phyloP scores from a whole-genome alignment of 805 yeast species.

The Pichia deserticola region DNA sequence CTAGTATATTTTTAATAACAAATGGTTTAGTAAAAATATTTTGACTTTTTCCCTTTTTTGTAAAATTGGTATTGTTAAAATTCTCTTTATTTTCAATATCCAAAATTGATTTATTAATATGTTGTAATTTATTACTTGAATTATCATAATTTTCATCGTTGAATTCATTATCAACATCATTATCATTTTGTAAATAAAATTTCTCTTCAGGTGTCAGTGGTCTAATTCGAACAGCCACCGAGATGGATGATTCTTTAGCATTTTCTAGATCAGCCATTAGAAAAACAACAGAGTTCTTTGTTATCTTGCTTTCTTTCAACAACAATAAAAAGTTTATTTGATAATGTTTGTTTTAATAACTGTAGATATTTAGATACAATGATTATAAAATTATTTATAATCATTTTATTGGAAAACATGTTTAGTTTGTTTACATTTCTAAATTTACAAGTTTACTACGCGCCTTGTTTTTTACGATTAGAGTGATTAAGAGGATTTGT shows the following conservation, averaged over 20 bases:
- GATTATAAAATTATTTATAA: no score
- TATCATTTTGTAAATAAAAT: slow-evolving; percentile 12
- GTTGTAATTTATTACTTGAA: no score
- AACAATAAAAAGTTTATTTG: no score
- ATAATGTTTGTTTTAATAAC: no score
- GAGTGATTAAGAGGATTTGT: no score
- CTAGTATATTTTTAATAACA: slow-evolving; percentile 58
- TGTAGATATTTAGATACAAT: no score
- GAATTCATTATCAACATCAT: not conserved
- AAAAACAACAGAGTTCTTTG: no score
- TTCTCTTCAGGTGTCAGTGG: slow-evolving; percentile 66
- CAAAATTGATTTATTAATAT: no score
- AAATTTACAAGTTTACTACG: not conserved
- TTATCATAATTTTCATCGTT: not conserved
- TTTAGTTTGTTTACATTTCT: not conserved
- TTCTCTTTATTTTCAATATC: not conserved
- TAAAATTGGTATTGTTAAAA: not conserved
- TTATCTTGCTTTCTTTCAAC: no score
- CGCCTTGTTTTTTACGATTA: not conserved
- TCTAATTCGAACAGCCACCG: slow-evolving; percentile 74
- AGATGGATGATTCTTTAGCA: slow-evolving; percentile 51
- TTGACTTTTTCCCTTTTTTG: not conserved
- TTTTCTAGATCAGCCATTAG: not conserved
- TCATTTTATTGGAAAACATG: no score
- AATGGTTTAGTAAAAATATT: not conserved